Evolutionary conservation across 1,284 basidiomycete species (phyloP).

Genomic region (Chalciporus sp.): DNA sequence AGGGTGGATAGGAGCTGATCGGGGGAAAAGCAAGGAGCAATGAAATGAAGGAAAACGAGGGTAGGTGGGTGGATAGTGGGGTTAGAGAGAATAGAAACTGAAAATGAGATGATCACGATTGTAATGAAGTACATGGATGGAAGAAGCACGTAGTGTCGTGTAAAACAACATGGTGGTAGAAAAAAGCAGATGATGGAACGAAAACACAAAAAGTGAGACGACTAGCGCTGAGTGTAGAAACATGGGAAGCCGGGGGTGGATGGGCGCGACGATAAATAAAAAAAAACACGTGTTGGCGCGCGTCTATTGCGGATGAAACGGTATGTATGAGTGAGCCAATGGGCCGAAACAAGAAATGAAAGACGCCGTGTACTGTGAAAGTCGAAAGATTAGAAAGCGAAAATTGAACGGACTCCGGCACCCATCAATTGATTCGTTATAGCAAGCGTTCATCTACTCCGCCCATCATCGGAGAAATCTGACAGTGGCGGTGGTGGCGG

Average conservation of each 20-base stretch:
- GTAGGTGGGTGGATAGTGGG: background rate
- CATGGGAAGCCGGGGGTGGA: conserved; percentile 2
- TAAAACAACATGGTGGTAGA: conserved; percentile 5
- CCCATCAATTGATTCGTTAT: conserved; percentile 15
- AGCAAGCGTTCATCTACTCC: conserved; percentile 10
- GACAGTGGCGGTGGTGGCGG: conserved; percentile 24
- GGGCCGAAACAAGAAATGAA: conserved; percentile 9
- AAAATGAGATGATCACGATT: conserved; percentile 3
- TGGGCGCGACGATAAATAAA: conserved; percentile 2
- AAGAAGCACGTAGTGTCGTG: conserved; percentile 4
- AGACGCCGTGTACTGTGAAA: conserved; percentile 7
- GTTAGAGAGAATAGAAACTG: background rate
- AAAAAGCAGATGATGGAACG: conserved; percentile 11
- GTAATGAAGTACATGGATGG: conserved; percentile 26
- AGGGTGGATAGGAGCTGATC: background rate
- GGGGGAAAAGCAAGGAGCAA: background rate
- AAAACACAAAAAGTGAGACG: background rate
- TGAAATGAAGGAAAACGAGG: background rate
- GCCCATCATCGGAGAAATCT: conserved; percentile 19
- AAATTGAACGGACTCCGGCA: conserved; percentile 18
- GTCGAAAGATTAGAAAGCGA: conserved; percentile 16
- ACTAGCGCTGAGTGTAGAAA: conserved; percentile 5
- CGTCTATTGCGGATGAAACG: conserved; percentile 24
- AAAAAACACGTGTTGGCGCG: conserved; percentile 8
- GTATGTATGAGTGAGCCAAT: conserved; percentile 9